These are phyloP conservation scores for Diospyros lotus DNA, from an alignment of 148 eudicot species.

Conservation along the genomic window DNA sequence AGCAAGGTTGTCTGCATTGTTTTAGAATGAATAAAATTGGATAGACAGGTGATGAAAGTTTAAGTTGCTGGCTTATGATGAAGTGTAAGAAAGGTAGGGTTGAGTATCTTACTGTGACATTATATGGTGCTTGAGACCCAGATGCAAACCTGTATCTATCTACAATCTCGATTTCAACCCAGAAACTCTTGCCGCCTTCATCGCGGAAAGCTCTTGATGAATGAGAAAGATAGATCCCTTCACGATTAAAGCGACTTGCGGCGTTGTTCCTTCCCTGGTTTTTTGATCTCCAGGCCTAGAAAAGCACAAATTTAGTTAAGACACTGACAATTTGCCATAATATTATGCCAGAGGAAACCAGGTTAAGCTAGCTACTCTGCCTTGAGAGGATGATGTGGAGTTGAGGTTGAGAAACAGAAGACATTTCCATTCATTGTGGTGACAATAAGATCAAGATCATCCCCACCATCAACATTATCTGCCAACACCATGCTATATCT, in stretches of 20 bases:
- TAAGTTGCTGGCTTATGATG: not conserved
- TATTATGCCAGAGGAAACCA: not conserved
- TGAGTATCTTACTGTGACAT: slow-evolving; percentile 70
- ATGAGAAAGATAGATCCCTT: slow-evolving; percentile 75
- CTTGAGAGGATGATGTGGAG: slow-evolving; percentile 95
- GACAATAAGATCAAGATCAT: slow-evolving; percentile 98
- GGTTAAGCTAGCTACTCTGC: slow-evolving; percentile 23
- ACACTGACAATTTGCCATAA: not conserved
- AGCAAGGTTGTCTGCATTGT: slow-evolving; percentile 56
- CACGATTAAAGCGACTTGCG: slow-evolving; percentile 68
- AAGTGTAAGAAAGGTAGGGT: not conserved
- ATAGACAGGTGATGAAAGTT: not conserved
- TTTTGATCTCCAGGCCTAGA: slow-evolving; percentile 80
- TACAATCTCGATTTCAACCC: slow-evolving; percentile 89
- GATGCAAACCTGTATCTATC: slow-evolving; percentile 80
- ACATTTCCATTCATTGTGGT: slow-evolving; percentile 99
- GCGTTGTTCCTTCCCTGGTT: slow-evolving; percentile 84
- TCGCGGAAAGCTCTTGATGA: slow-evolving; percentile 87
- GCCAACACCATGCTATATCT: slow-evolving; percentile 99
- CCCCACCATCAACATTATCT: slow-evolving; percentile 97
- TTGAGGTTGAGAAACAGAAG: slow-evolving; percentile 94
- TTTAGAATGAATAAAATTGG: not conserved
- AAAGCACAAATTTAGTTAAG: slow-evolving; percentile 1
- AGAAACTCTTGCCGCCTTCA: slow-evolving; percentile 92
- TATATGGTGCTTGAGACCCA: slow-evolving; percentile 89